Conservation (phyloP, 2,329 filamentous ascomycete genomes). For the Penicillium brevicompactum region DNA sequence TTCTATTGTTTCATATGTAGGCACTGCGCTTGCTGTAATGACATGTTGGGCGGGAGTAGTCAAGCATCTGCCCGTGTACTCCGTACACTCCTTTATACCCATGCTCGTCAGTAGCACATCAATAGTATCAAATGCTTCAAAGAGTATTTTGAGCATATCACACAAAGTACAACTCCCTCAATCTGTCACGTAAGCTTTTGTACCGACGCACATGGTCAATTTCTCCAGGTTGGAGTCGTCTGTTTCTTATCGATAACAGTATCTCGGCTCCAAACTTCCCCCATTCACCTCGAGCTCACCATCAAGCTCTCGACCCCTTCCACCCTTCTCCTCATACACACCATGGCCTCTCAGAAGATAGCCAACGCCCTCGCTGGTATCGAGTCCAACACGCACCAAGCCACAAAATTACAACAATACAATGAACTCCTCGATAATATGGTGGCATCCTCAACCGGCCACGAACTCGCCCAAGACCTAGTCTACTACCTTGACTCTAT, state of each 20-base stretch:
- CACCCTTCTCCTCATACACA: not conserved
- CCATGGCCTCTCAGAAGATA: constrained; percentile 55
- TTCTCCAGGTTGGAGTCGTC: too few relatives aligned
- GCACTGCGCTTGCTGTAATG: too few relatives aligned
- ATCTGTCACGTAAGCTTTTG: too few relatives aligned
- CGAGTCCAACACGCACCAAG: constrained; percentile 49
- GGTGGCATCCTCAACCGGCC: constrained; percentile 46
- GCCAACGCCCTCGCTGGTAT: constrained; percentile 52
- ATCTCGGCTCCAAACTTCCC: not conserved
- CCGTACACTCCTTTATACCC: too few relatives aligned
- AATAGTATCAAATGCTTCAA: too few relatives aligned
- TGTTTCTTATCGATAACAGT: constrained; percentile 8
- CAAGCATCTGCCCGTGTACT: too few relatives aligned
- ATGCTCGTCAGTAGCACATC: too few relatives aligned
- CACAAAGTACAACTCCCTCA: too few relatives aligned
- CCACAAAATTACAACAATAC: constrained; percentile 59
- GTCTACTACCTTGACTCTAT: constrained; percentile 70
- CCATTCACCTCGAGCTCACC: constrained; percentile 1
- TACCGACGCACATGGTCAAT: too few relatives aligned
- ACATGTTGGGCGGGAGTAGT: too few relatives aligned
- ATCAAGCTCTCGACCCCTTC: not conserved
- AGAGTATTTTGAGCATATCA: too few relatives aligned
- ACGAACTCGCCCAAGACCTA: constrained; percentile 62
- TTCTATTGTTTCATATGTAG: too few relatives aligned
- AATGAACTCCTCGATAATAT: constrained; percentile 60